Evolutionary conservation across 192 early-diverging fungal genomes (phyloP).

Genomic region (Backusella westeae): DNA sequence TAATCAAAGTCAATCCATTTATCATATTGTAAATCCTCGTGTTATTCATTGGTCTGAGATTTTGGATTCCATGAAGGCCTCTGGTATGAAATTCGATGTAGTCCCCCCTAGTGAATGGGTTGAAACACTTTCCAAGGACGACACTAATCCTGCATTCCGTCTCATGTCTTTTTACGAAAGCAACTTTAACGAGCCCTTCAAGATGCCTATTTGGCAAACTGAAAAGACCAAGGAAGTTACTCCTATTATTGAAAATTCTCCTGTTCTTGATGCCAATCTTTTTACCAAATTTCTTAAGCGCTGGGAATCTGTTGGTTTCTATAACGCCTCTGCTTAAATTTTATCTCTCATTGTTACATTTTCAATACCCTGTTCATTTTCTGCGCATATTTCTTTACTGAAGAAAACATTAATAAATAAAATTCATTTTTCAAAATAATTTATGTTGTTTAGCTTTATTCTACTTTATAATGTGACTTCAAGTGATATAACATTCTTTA

Average conservation of each 20-base stretch:
- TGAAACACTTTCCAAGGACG: constrained; percentile 15
- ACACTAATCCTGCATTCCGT: constrained; percentile 29
- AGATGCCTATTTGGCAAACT: constrained; percentile 25
- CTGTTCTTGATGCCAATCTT: neutral
- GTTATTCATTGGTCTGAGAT: constrained; percentile 17
- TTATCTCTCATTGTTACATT: neutral
- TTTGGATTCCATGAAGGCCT: constrained; percentile 10
- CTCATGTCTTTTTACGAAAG: constrained; percentile 24
- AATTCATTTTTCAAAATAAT: neutral
- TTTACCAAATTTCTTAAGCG: constrained; percentile 5
- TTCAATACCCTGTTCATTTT: neutral
- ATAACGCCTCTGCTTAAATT: neutral
- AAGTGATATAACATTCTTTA: too few species aligned
- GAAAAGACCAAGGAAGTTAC: constrained; percentile 1
- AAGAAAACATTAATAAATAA: neutral
- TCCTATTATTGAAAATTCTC: neutral
- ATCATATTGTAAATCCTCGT: constrained; percentile 32
- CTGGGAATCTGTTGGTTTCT: constrained; percentile 21
- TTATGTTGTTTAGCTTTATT: too few species aligned
- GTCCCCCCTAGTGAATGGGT: constrained; percentile 25
- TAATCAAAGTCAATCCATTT: neutral
- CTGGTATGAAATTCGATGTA: constrained; percentile 21
- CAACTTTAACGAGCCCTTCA: neutral
- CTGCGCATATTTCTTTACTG: neutral
- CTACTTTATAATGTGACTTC: too few species aligned